A percentile compares a stretch with the other conserved stretches of the same genome.
Conservation (phyloP, 1,139 yeast genomes). For the Yamadazyma triangularis region DNA sequence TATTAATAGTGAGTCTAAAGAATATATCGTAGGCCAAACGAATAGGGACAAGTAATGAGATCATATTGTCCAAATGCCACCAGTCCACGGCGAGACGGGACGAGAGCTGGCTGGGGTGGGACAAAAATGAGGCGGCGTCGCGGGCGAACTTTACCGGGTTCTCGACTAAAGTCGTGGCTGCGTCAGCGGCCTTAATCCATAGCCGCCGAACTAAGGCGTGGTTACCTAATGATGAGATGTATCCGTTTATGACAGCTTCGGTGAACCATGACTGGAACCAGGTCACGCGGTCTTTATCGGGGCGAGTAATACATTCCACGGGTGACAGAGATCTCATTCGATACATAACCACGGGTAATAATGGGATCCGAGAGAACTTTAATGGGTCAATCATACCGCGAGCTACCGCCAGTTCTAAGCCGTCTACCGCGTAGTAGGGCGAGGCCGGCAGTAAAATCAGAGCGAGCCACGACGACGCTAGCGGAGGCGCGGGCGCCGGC, state of each 20-base stretch:
- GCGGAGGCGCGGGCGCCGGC: constrained; percentile 3
- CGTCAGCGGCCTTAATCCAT: constrained; percentile 7
- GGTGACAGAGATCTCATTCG: constrained; percentile 37
- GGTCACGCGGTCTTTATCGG: constrained; percentile 4
- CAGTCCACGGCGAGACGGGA: constrained; percentile 26
- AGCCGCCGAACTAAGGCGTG: constrained; percentile 25
- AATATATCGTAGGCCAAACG: constrained; percentile 36
- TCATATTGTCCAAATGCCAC: constrained; percentile 28
- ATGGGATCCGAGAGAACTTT: constrained; percentile 37
- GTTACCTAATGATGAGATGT: constrained; percentile 37
- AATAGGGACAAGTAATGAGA: constrained; percentile 31
- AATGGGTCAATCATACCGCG: constrained; percentile 36
- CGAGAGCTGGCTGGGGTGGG: too few relatives aligned
- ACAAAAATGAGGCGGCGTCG: constrained; percentile 13
- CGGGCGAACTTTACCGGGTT: constrained; percentile 9
- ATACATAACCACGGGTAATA: constrained; percentile 37
- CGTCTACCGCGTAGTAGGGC: constrained; percentile 21
- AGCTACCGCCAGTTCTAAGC: constrained; percentile 30
- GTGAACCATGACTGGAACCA: constrained; percentile 25
- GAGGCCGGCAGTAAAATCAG: constrained; percentile 16
- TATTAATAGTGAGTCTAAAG: constrained; percentile 40
- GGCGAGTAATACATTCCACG: constrained; percentile 19
- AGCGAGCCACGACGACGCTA: constrained; percentile 11
- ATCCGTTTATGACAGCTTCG: constrained; percentile 34
- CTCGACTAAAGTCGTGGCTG: constrained; percentile 6